These are phyloP conservation scores for Coprinopsis sp. DNA, from an alignment of 768 basidiomycete species.

Conservation along the genomic window DNA sequence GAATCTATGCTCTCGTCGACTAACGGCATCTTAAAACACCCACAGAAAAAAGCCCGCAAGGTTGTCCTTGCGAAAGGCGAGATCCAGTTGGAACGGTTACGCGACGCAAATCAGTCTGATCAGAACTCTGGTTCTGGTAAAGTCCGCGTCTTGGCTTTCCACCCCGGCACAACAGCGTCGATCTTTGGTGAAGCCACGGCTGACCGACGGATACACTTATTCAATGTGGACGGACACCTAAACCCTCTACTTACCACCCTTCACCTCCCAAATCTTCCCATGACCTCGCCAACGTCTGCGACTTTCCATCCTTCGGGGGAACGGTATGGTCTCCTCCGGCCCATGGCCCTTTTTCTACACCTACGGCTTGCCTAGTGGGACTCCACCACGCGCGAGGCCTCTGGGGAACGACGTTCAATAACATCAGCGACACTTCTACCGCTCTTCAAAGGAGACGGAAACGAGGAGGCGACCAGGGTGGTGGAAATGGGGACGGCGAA, in stretches of 20 bases:
- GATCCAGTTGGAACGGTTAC: constrained; percentile 76
- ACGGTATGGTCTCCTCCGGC: constrained; percentile 77
- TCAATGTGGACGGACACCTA: constrained; percentile 92
- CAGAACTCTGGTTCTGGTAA: constrained; percentile 60
- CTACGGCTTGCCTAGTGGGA: constrained; percentile 83
- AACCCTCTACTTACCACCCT: constrained; percentile 90
- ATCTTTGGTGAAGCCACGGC: constrained; percentile 82
- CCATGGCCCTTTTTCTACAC: constrained; percentile 90
- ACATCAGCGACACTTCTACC: constrained; percentile 13
- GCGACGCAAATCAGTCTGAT: constrained; percentile 86
- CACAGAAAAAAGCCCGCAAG: constrained; percentile 27
- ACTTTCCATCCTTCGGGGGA: constrained; percentile 87
- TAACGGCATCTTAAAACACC: constrained; percentile 45
- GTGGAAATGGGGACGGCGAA: constrained; percentile 31
- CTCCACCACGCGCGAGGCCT: constrained; percentile 55
- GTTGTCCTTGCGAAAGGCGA: constrained; percentile 48
- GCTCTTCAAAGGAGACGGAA: constrained; percentile 27
- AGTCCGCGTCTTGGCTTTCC: constrained; percentile 79
- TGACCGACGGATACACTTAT: constrained; percentile 87
- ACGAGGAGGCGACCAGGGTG: constrained; percentile 18
- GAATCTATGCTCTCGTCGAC: constrained; percentile 64
- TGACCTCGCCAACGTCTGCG: constrained; percentile 55
- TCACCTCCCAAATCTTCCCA: constrained; percentile 82
- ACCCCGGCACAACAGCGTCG: constrained; percentile 78
- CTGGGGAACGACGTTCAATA: constrained; percentile 69